Evolutionary conservation across 257 asterid genomes (phyloP).

Genomic region (Nicotiana obtusifolia): DNA sequence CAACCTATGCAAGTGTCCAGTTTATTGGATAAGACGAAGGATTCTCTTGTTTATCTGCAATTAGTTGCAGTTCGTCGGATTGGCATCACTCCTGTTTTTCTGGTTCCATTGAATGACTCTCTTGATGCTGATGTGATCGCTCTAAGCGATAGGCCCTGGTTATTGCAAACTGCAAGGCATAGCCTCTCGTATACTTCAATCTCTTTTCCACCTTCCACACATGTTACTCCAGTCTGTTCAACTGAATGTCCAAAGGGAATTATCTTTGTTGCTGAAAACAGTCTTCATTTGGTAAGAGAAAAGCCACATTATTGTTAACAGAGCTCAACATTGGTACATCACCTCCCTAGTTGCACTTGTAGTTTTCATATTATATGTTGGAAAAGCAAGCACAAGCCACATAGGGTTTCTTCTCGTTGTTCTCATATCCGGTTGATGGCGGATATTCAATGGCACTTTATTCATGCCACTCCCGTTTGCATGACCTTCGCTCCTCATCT

Average conservation of each 20-base stretch:
- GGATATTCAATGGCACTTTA: not conserved
- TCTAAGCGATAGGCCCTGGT: constrained; percentile 99
- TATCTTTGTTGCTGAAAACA: constrained; percentile 87
- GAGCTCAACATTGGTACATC: not conserved
- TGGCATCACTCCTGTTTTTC: constrained; percentile 90
- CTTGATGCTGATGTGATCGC: constrained; percentile 83
- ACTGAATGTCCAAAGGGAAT: constrained; percentile 85
- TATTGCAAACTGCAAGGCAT: constrained; percentile 91
- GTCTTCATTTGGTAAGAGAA: constrained; percentile 80
- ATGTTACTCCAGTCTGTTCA: constrained; percentile 91
- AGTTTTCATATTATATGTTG: not conserved
- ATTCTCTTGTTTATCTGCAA: constrained; percentile 59
- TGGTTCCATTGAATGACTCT: constrained; percentile 77
- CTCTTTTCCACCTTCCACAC: constrained; percentile 93
- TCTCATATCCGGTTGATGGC: not conserved
- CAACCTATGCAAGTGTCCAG: constrained; percentile 24
- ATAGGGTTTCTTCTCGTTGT: not conserved
- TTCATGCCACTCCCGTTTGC: not conserved
- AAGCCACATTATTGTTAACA: not conserved
- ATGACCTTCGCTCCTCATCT: not conserved
- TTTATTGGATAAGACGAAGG: constrained; percentile 42
- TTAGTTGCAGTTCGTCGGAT: constrained; percentile 93
- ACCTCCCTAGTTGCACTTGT: not conserved
- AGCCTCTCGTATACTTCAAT: constrained; percentile 91
- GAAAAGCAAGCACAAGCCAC: not conserved